Evolutionary conservation across 495 filamentous ascomycete species (phyloP), one percentile per base, ranked within the genome.

Genomic region (Neurospora cerealis): DNA sequence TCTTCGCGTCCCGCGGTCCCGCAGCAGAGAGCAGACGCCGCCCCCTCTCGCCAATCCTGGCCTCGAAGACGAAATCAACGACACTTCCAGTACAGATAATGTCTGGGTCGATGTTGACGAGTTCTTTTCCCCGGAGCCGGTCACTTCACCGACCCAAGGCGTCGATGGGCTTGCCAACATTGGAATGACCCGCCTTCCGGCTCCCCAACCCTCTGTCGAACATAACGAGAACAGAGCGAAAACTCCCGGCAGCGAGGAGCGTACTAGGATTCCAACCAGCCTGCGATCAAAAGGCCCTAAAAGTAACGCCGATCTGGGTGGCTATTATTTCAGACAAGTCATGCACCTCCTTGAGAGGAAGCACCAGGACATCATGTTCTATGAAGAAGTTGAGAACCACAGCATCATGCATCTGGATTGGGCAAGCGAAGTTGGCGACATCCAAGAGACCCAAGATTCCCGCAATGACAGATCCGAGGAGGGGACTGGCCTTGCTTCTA

Each of bases 401-500:
- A 70, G 40, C 21, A 72, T 78, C 71, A 48, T 75, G 39, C 75
- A 78, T 48, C 62, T 78, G 28, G 77, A 78, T 72, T 78, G 77
- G 75, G 54, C 54, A 62, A 62, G 54, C 13, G 5, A 62, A 17
- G 54, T 32, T 62, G 5, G 24, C 11, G 24, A 32, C 54, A 62
- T 15, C 13, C 54, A 62, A 32, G 24, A 62, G 24, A 62, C 24
- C 13, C 11, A 62, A 17, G 54, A 6, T 62, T 62, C 54, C 54
- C 54, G 54, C 54, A 62, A 62, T 6, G 13, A 62, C 24, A 62
- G 32, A 9, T 66, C 24, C 0, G 28, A 32, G 28, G 54, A 34
- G 6, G 32, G 54, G 3, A 66, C 11, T 36, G 54, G 32, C 15
- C 24, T 66, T 17, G 15, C 54, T 34, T 66, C 54, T 9, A 66